Conservation (phyloP, 805 yeast genomes). For the Metschnikowia shivogae region DNA sequence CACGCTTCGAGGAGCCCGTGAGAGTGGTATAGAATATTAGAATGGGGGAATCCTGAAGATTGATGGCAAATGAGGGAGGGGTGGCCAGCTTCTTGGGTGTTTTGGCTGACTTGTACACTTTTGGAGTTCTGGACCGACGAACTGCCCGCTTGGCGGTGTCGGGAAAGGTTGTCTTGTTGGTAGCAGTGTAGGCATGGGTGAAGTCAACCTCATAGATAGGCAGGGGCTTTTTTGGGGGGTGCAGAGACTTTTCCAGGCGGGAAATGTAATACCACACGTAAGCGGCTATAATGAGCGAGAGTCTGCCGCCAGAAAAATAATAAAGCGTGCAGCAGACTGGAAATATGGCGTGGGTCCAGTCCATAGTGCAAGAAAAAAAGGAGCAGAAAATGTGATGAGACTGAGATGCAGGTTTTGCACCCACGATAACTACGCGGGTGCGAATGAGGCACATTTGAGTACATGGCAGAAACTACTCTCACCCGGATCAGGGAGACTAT, state of each 20-base stretch:
- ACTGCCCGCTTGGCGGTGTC: constrained; percentile 9
- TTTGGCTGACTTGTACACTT: constrained; percentile 38
- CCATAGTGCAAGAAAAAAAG: constrained; percentile 15
- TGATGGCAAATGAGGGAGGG: constrained; percentile 25
- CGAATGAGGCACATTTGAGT: constrained; percentile 3
- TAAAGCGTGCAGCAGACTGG: constrained; percentile 26
- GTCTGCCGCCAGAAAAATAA: constrained; percentile 41
- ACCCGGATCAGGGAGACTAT: not conserved
- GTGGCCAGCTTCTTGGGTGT: constrained; percentile 34
- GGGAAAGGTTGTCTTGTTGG: constrained; percentile 18
- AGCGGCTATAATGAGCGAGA: constrained; percentile 30
- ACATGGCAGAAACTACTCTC: constrained; percentile 1
- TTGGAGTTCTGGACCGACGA: constrained; percentile 32
- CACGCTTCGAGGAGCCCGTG: constrained; percentile 75
- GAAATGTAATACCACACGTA: constrained; percentile 10
- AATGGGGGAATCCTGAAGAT: constrained; percentile 51
- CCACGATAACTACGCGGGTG: constrained; percentile 8
- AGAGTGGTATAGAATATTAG: constrained; percentile 77
- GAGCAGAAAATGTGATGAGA: constrained; percentile 17
- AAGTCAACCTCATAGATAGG: constrained; percentile 42
- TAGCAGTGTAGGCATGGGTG: constrained; percentile 32
- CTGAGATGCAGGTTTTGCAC: constrained; percentile 20
- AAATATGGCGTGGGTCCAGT: constrained; percentile 14
- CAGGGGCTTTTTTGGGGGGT: constrained; percentile 19
- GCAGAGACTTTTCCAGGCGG: not conserved